Evolutionary conservation across 1,284 basidiomycete genomes (phyloP), one percentile per base, ranked within the genome.

Genomic region (Xanthoconium separans): DNA sequence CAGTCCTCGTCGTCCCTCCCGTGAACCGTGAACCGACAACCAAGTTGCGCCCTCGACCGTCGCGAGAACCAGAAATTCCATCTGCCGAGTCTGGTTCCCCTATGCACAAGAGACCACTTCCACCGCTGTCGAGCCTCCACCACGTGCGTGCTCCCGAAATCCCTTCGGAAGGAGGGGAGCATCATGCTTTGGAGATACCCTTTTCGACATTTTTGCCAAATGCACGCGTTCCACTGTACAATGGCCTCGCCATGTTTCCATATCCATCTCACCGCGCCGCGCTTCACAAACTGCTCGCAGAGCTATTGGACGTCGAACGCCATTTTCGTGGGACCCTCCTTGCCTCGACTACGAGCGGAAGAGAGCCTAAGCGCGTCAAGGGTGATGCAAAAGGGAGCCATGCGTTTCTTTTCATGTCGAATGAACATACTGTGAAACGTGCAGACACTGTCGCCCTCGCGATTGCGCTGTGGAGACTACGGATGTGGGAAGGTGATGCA

Each of bases 401-500:
- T 64, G 88, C 86, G 2, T 88, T 87, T 62, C 61, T 89, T n/a
- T 61, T 91, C 12, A 74, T 69, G 53, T 82, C 86, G 8, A 76
- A 80, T 54, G 72, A 69, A 27, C 63, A 73, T 18, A 81, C 78
- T 1, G 61, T 79, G 13, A 65, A 68, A 49, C 73, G 81, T 41
- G 84, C 77, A 0, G 89, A 91, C 61, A 73, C 78, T 6, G 82
- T 79, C 3, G 77, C 83, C 6, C 70, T 87, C 12, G 84, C 83
- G 0, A 78, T 86, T 46, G 87, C 89, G 1, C 63, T 91, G 20
- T 91, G 89, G 89, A 80, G 89, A 56, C 55, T 90, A 44, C 75
- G 84, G 54, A 82, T 91, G 80, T 91, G 85, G 77, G 84, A 89
- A 61, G 79, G 81, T 3, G 74, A 69, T 24, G 65, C 68, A 1